Conservation (phyloP, 352 stramenopile species). For the Phytophthora ohioensis region DNA sequence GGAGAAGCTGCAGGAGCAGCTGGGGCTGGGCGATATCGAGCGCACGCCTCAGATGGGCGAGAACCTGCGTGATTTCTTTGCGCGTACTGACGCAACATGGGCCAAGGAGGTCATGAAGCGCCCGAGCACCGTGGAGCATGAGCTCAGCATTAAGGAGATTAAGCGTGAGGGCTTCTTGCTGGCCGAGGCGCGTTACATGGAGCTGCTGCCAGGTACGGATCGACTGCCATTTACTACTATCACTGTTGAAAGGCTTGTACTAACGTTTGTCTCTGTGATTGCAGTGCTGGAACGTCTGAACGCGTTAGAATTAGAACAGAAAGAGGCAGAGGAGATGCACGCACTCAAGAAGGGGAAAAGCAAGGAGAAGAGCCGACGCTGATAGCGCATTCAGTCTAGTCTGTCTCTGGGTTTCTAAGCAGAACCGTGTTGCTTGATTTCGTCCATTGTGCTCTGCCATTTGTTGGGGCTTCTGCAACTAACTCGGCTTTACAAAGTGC, state of each 20-base stretch:
- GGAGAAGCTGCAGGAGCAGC: constrained; percentile 84
- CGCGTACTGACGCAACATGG: constrained; percentile 83
- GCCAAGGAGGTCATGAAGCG: constrained; percentile 61
- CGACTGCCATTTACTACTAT: background rate
- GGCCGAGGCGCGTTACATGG: constrained; percentile 81
- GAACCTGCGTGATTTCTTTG: constrained; percentile 89
- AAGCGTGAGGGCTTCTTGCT: constrained; percentile 86
- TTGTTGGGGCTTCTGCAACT: constrained; percentile 2
- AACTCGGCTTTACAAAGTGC: no score
- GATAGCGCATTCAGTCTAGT: constrained; percentile 31
- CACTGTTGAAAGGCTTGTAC: background rate
- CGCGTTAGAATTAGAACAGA: constrained; percentile 79
- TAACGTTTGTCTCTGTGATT: constrained; percentile 19
- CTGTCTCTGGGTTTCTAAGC: constrained; percentile 25
- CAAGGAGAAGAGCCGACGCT: constrained; percentile 79
- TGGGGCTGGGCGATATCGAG: constrained; percentile 71
- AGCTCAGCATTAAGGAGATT: constrained; percentile 88
- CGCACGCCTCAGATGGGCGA: constrained; percentile 86
- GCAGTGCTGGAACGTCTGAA: constrained; percentile 84
- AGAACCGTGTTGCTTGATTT: constrained; percentile 31
- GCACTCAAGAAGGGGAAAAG: constrained; percentile 79
- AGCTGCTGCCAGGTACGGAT: constrained; percentile 73
- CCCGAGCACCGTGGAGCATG: constrained; percentile 70
- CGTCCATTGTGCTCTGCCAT: constrained; percentile 20
- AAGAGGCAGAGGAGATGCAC: constrained; percentile 80